Evolutionary conservation across 2,329 filamentous ascomycete species (phyloP), one percentile per base, ranked within the genome.

Genomic region (Phaeophleospora eucalypticola): DNA sequence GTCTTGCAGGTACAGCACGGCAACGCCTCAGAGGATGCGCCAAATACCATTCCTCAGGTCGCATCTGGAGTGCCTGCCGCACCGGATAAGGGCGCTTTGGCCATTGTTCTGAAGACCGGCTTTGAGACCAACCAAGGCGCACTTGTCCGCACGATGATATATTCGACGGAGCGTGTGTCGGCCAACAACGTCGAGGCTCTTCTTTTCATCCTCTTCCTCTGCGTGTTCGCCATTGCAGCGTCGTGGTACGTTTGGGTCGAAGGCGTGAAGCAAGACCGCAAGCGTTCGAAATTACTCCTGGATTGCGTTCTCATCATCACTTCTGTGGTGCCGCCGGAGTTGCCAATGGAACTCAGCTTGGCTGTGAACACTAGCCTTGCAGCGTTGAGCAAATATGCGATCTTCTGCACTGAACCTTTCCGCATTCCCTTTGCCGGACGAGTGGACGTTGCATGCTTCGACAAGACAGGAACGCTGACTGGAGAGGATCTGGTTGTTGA

Each of bases 161-260:
- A 95, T 74, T 96, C 94, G 1, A 98, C 93, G 1, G 93, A 98
- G 70, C 89, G 91, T 57, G 91, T 98, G 18, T 97, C 91, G n/a
- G 93, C 93, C 59, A 96, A 96, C 73, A 97, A 98, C 64, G 84
- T 84, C 36, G 93, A 98, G 71, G 93, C 93, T 1, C 74, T 98
- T n/a, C 78, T 95, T 51, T 98, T 98, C 74, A 98, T 98, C 57
- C 78, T 98, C 49, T 98, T 98, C 78, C 79, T 98, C 20, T 80
- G 95, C 45, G 81, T 97, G 60, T 98, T 98, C 71, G 94, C 94
- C 60, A 81, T 98, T 66, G 94, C 93, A 46, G 93, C 93, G 43
- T 95, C 93, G 10, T 96, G 93, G 90, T 98, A 98, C 68, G 93
- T 98, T 49, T 98, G 93, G 93, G 82, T 90, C 52, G 91, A 98